phyloP scores from a whole-genome alignment of 257 asterid species.

The Nicotiana tabacum region DNA sequence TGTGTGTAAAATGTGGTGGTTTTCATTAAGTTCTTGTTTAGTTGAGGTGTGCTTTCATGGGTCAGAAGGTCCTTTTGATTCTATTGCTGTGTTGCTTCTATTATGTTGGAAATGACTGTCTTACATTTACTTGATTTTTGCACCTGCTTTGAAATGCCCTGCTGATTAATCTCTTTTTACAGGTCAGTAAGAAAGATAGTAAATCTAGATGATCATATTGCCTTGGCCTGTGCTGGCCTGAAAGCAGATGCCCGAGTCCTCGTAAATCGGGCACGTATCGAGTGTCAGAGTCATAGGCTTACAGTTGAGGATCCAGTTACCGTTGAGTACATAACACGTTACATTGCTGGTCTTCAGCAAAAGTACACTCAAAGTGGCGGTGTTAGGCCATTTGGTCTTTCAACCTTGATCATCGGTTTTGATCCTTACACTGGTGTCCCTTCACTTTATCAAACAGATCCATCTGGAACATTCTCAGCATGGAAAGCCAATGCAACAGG shows the following conservation, averaged over 20 bases:
- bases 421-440: constrained; percentile 93
- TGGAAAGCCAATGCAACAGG: constrained; percentile 99
- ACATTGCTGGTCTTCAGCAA: constrained; percentile 98
- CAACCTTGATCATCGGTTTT: constrained; percentile 94
- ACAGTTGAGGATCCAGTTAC: constrained; percentile 96
- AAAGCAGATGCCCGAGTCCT: constrained; percentile 98
- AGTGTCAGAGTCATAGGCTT: constrained; percentile 83
- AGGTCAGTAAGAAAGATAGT: constrained; percentile 98
- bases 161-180: constrained; percentile 20
- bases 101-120: neutral
- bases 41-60: neutral
- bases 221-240: constrained; percentile 97
- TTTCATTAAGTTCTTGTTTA: neutral
- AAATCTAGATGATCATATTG: constrained; percentile 86
- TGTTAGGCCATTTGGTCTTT: constrained; percentile 97
- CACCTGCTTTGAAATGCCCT: neutral
- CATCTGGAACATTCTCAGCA: constrained; percentile 98
- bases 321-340: constrained; percentile 95
- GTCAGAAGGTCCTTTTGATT: neutral
- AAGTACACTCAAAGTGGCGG: constrained; percentile 99
- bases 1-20: neutral
- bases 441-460: constrained; percentile 93
- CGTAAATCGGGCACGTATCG: constrained; percentile 86
- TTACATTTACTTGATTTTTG: neutral
- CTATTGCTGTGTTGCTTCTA: neutral